Evolutionary conservation across 2,329 filamentous ascomycete species (phyloP), one percentile per base, ranked within the genome.

Genomic region (Aureobasidium sp.): DNA sequence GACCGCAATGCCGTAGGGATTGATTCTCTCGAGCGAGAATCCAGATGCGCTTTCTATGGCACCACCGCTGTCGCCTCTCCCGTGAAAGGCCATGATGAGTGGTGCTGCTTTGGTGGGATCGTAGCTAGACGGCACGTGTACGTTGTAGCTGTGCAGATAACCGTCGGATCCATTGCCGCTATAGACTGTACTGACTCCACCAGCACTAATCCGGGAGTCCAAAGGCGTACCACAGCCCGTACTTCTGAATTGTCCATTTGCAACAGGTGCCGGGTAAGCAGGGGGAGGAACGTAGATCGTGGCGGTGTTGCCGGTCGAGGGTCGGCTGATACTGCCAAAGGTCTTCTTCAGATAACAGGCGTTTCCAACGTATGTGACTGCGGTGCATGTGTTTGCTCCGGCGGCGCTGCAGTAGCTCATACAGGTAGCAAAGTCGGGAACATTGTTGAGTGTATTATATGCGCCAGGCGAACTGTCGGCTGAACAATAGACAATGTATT

Each of bases 31-130:
- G 57, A 78, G 75, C 37, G 75, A 76, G 64, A 80, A 79, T 45
- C 75, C 73, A 15, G 76, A 75, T 2, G 78, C 70, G 5, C 67
- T 61, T 63, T 76, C 74, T 62, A 79, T 71, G 8, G 70, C 68
- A 40, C 68, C 63, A 35, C 73, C 71, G 29, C 69, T 68, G 49
- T 75, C 71, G 17, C 65, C 67, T 8, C 74, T 71, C 4, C 78
- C 79, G 60, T 81, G 78, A 64, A 75, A 81, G 7, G 78, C 78
- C 37, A 81, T 67, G 45, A 80, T 78, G 27, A 81, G 60, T 1
- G 77, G 73, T 0, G 73, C 67, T 1, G 75, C 69, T 2, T 60
- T 71, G 51, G 68, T 67, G 9, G 62, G 60, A 21, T 75, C 64
- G 67, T 79, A 80, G 42, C 67, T 69, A 35, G 69, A 50, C 1